phyloP scores from a whole-genome alignment of 2,329 filamentous ascomycete species.

The Epichloe baconii region DNA sequence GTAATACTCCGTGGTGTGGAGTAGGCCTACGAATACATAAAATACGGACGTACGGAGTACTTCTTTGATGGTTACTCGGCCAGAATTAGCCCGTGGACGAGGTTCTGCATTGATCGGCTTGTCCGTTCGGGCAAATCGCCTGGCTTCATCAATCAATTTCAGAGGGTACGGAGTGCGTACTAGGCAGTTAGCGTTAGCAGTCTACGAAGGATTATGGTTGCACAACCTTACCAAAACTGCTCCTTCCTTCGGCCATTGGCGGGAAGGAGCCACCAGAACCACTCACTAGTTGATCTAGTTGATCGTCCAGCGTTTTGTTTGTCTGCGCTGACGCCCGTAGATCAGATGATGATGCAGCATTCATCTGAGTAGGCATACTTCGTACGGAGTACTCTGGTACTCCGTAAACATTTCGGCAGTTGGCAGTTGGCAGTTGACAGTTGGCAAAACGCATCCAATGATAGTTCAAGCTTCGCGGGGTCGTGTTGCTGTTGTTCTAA shows the following conservation, averaged over 20 bases:
- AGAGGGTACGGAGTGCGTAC: not conserved
- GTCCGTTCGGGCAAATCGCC: not conserved
- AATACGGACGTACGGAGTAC: not conserved
- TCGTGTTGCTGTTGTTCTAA: not conserved
- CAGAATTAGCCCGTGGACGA: not conserved
- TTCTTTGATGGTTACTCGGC: not conserved
- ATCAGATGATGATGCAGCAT: not conserved
- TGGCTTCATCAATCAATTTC: too few relatives aligned
- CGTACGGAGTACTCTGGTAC: too few relatives aligned
- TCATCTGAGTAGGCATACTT: not conserved
- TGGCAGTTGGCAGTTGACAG: not conserved
- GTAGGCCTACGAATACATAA: not conserved
- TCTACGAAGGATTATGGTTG: too few relatives aligned
- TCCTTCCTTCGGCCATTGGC: not conserved
- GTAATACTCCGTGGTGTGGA: not conserved
- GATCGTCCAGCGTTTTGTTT: not conserved
- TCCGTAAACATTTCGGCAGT: not conserved
- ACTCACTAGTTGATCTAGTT: not conserved
- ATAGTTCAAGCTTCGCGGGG: too few relatives aligned
- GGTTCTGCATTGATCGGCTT: not conserved
- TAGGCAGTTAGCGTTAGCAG: not conserved
- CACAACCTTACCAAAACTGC: not conserved
- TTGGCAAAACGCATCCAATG: not conserved
- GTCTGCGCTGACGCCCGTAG: too few relatives aligned
- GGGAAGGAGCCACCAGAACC: not conserved